A percentile compares a stretch with the other conserved stretches of the same genome.
Evolutionary conservation across 2,329 filamentous ascomycete species (phyloP).

Genomic region (Aphanoascus verrucosus): DNA sequence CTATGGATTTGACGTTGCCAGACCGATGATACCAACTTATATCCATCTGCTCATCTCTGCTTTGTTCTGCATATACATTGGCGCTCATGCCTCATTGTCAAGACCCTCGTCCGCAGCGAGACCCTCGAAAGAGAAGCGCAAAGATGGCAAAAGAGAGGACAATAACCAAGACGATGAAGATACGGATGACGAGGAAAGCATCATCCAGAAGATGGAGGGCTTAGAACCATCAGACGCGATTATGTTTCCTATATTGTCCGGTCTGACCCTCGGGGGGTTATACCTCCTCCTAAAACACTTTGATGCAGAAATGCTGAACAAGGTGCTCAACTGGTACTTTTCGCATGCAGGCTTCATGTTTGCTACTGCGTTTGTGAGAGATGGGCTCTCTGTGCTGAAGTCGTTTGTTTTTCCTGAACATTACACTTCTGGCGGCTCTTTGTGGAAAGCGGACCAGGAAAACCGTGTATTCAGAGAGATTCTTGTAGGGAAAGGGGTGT

Average conservation of each 20-base stretch:
- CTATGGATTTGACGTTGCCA: slow-evolving; percentile 36
- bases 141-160: slow-evolving; percentile 20
- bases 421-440: slow-evolving; percentile 45
- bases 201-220: slow-evolving; percentile 52
- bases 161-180: slow-evolving; percentile 41
- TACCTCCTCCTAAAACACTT: slow-evolving; percentile 88
- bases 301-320: slow-evolving; percentile 70
- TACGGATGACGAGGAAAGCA: slow-evolving; percentile 44
- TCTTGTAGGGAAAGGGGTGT: not conserved
- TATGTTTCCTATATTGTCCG: slow-evolving; percentile 70
- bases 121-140: slow-evolving; percentile 42
- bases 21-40: slow-evolving; percentile 46
- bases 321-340: slow-evolving; percentile 74
- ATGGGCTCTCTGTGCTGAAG: slow-evolving; percentile 53
- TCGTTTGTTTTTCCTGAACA: slow-evolving; percentile 63
- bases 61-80: slow-evolving; percentile 71
- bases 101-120: slow-evolving; percentile 69
- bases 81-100: slow-evolving; percentile 73
- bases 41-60: slow-evolving; percentile 57
- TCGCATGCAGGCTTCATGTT: slow-evolving; percentile 68
- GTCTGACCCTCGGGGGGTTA: slow-evolving; percentile 57
- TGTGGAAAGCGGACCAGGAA: slow-evolving; percentile 38
- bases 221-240: slow-evolving; percentile 70
- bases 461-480: slow-evolving; percentile 23
- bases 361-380: slow-evolving; percentile 61